These are phyloP conservation scores for Cerioporus squamosus DNA, from an alignment of 1,284 basidiomycete genomes.

Conservation along the genomic window DNA sequence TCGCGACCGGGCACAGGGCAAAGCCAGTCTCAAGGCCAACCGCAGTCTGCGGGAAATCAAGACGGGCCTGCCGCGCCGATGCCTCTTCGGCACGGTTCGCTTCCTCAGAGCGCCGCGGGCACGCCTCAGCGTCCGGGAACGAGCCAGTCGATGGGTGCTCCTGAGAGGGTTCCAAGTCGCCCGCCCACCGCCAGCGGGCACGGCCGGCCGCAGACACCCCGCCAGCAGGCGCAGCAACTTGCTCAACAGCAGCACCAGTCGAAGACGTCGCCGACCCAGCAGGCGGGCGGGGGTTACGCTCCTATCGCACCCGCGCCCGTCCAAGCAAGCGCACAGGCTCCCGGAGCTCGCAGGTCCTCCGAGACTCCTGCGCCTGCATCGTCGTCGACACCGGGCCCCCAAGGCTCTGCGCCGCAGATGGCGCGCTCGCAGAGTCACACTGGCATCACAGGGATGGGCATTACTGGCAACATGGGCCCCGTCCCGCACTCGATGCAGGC, in stretches of 20 bases:
- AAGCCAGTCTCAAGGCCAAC: neutral
- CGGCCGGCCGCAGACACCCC: constrained; percentile 13
- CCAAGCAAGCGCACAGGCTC: constrained; percentile 16
- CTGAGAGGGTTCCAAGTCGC: constrained; percentile 25
- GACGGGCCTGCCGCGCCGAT: constrained; percentile 16
- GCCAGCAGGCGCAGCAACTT: constrained; percentile 19
- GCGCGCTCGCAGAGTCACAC: constrained; percentile 18
- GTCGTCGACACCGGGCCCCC: neutral
- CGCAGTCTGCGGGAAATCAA: constrained; percentile 10
- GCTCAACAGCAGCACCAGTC: constrained; percentile 20
- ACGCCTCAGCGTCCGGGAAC: constrained; percentile 25
- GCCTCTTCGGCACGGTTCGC: constrained; percentile 7
- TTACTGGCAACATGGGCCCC: constrained; percentile 25
- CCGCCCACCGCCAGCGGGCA: constrained; percentile 27
- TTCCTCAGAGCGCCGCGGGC: neutral
- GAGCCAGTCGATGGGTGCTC: constrained; percentile 20
- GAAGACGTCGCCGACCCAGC: constrained; percentile 24
- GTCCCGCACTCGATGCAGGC: neutral
- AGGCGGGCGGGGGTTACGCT: constrained; percentile 23
- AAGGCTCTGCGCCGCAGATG: constrained; percentile 14
- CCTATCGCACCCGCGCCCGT: constrained; percentile 34
- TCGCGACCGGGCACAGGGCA: constrained; percentile 17
- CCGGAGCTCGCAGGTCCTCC: constrained; percentile 30
- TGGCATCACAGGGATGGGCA: constrained; percentile 24
- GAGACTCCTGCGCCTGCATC: constrained; percentile 19